Base-by-base conservation (phyloP, 495 filamentous ascomycete genomes). In the Schizothecium vesticola region DNA sequence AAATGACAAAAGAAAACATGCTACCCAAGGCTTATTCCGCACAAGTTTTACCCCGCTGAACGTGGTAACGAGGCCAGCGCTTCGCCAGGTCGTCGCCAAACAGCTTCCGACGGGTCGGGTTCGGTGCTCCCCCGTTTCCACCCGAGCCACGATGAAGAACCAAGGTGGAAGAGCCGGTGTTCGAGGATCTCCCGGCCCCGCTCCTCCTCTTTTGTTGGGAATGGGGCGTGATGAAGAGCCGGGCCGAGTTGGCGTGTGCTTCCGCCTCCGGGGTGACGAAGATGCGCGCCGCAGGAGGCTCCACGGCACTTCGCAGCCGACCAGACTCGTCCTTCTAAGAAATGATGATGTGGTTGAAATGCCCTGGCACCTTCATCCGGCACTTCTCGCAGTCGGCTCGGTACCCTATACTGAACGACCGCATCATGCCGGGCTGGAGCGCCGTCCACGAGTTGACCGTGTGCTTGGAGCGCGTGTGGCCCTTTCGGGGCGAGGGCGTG, bases 371-470 rank as follows among this genome's bases (percentile, higher is more conserved):
- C 76, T 87, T 90, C 71, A 82, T 82, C 62, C 84, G 85, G 76
- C 93, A 97, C 79, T 94, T 94, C 64, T 93, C 91, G 78, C 93
- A 97, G 76, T 94, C 91, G 13, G 89, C 87, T 56, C 92, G 83
- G 78, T 90, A 95, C 22, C 93, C 93, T 88, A 97, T 93, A 69
- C 87, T 89, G 72, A 96, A 88, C 29, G 85, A 84, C 70, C 85
- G 84, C 78, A 88, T 93, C 80, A 87, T 86, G 69, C 79, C 80
- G 13, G 76, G 84, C 74, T 79, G 84, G n/a, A 73, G 68, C 24
- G 76, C 74, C 61, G 76, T 84, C 80, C 80, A 85, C 70, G 78
- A 78, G 73, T 81, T 78, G 69, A 85, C 60, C n/a, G 79, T 80
- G 67, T 85, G 82, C 21, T 78, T 79, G 64, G 80, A 82, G 26